phyloP scores from a whole-genome alignment of 495 filamentous ascomycete genomes.

The Margaritispora aquatica region DNA sequence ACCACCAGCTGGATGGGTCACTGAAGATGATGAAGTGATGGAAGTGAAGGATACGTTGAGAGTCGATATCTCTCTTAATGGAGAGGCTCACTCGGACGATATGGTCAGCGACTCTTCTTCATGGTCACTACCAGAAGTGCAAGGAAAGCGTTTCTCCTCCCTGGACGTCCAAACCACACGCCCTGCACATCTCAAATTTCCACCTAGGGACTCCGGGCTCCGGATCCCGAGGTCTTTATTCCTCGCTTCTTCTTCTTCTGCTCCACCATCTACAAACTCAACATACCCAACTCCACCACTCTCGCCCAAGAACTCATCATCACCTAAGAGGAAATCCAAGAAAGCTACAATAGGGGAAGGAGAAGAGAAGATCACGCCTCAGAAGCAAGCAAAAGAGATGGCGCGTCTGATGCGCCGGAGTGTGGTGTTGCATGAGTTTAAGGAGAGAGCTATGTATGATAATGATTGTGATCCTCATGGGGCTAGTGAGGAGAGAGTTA shows the following conservation, averaged over 20 bases:
- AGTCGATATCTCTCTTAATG: not conserved
- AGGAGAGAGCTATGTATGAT: conserved; percentile 15
- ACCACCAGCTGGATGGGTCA: conserved; percentile 10
- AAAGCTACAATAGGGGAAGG: not conserved
- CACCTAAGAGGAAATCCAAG: not conserved
- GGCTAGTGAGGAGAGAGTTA: conserved; percentile 11
- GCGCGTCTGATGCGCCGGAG: conserved; percentile 18
- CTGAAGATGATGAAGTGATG: not conserved
- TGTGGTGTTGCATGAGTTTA: conserved; percentile 16
- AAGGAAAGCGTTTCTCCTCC: not conserved
- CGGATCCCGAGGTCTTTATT: conserved; percentile 15
- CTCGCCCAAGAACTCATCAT: no score
- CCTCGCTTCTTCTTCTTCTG: not conserved
- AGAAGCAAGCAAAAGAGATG: conserved; percentile 19
- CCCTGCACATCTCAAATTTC: conserved; percentile 18
- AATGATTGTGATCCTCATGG: conserved; percentile 10
- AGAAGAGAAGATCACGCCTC: not conserved
- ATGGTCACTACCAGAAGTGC: not conserved
- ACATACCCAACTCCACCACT: not conserved
- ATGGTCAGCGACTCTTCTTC: not conserved
- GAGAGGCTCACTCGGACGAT: not conserved
- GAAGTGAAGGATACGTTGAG: not conserved
- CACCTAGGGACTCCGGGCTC: conserved; percentile 17
- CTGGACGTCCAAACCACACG: not conserved
- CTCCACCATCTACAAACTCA: not conserved